Base-by-base conservation (phyloP, 768 basidiomycete species). In the Boletus insuetus region DNA sequence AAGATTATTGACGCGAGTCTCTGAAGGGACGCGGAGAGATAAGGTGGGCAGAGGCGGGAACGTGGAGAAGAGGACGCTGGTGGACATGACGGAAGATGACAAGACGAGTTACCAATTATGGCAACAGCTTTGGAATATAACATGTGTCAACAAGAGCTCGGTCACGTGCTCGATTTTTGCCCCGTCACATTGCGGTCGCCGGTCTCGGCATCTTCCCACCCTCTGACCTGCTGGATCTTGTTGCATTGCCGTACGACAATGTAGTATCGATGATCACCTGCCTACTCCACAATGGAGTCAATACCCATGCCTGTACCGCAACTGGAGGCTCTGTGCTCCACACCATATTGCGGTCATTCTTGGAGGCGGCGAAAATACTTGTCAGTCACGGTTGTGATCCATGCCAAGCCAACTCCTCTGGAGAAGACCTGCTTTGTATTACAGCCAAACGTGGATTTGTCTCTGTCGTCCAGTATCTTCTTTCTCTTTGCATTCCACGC, bases 41-140 rank as follows among this genome's bases (percentile, higher is more conserved):
- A 85, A 64, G 1, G 82, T 81, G 0, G 82, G 76, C 62, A 86
- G 85, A 10, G 85, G 85, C 9, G 82, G 64, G 55, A 86, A 86
- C 1, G 82, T 74, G 1, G 83, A 82, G 61, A 86, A 73, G 48
- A 87, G 76, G 35, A 87, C 66, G 46, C 75, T 79, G 49, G 74
- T 76, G 22, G 75, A 74, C 82, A 82, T 83, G 64, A 52, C 24
- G 54, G 6, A 53, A 29, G 39, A 51, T 47, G 49, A 50, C 54
- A n/a, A n/a, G n/a, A n/a, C n/a, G n/a, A n/a, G 9, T 46, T 24
- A 24, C 53, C 43, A 26, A 53, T 34, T 55, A 34, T 55, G 67
- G 58, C 51, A 58, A 53, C 13, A 22, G 58, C 55, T 49, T 64
- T 48, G 19, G 49, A 58, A 59, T 41, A 42, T 54, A 64, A 64